Conservation (phyloP, 352 stramenopile genomes). For the Halophytophthora batemanensis region DNA sequence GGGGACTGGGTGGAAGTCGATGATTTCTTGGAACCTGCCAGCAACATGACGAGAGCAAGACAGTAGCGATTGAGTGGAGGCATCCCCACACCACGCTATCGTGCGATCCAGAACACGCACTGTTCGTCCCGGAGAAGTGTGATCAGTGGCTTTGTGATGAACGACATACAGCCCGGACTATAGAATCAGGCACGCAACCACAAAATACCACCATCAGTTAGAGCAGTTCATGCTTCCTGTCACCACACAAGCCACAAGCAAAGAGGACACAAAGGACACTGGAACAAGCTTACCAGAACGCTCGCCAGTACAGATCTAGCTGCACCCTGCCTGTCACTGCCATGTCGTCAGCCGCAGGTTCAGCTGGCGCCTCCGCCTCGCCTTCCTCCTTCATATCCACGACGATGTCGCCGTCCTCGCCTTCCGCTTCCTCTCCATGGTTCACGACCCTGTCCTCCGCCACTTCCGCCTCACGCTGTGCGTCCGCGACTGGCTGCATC, state of each 20-base stretch:
- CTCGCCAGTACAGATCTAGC: conserved; percentile 77
- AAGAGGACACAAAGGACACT: neutral
- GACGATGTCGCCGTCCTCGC: conserved; percentile 23
- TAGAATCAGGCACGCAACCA: conserved; percentile 1
- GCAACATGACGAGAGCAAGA: conserved; percentile 8
- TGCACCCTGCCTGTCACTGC: conserved; percentile 41
- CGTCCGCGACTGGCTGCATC: conserved; percentile 2
- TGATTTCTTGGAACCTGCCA: conserved; percentile 64
- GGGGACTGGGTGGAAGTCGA: conserved; percentile 66
- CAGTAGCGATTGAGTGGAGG: neutral
- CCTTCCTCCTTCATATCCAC: conserved; percentile 38
- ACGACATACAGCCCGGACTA: conserved; percentile 71
- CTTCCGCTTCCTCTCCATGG: conserved; percentile 16
- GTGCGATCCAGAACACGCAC: conserved; percentile 21
- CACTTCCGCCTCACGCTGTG: conserved; percentile 5
- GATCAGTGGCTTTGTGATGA: conserved; percentile 60
- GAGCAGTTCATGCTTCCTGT: neutral
- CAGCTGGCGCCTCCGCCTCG: conserved; percentile 11
- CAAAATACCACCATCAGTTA: neutral
- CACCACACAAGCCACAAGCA: too few species aligned
- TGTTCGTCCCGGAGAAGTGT: conserved; percentile 58
- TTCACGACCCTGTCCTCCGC: conserved; percentile 8
- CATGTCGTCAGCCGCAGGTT: conserved; percentile 1
- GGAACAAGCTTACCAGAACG: conserved; percentile 60
- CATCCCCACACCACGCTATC: neutral